Conservation (phyloP, 2,329 filamentous ascomycete species). For the Fusarium luffae region DNA sequence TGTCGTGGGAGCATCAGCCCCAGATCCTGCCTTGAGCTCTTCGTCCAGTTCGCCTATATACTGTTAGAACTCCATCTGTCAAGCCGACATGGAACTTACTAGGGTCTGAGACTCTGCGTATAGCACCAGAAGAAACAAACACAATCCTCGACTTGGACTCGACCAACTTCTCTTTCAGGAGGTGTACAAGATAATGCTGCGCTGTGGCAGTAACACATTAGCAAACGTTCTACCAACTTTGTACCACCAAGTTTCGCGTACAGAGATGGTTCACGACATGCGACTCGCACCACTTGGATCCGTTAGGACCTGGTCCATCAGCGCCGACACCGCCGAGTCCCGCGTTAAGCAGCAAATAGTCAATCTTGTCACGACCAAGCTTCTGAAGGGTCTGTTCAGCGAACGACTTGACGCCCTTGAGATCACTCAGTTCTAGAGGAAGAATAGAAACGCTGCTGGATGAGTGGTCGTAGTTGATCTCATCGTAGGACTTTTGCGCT, state of each 20-base stretch:
- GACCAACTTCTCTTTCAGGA: constrained; percentile 60
- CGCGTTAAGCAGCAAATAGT: constrained; percentile 63
- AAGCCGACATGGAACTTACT: constrained; percentile 40
- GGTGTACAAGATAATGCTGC: constrained; percentile 64
- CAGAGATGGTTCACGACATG: constrained; percentile 65
- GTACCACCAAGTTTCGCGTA: constrained; percentile 42
- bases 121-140: constrained; percentile 62
- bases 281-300: constrained; percentile 62
- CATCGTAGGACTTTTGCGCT: constrained; percentile 56
- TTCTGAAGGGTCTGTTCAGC: constrained; percentile 56
- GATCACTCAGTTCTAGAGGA: constrained; percentile 60
- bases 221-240: background rate
- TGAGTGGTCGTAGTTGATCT: constrained; percentile 54
- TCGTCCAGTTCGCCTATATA: constrained; percentile 51
- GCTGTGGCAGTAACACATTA: constrained; percentile 49
- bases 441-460: constrained; percentile 58
- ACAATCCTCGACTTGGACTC: constrained; percentile 60
- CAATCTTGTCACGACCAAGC: constrained; percentile 56
- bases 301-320: constrained; percentile 51
- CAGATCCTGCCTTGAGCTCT: constrained; percentile 55
- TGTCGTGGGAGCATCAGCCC: constrained; percentile 41
- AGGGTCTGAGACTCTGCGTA: constrained; percentile 55
- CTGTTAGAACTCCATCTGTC: background rate
- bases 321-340: constrained; percentile 54
- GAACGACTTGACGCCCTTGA: constrained; percentile 59